phyloP scores from a whole-genome alignment of 1,139 yeast genomes.

The Blastobotrys raffinosifermentans region DNA sequence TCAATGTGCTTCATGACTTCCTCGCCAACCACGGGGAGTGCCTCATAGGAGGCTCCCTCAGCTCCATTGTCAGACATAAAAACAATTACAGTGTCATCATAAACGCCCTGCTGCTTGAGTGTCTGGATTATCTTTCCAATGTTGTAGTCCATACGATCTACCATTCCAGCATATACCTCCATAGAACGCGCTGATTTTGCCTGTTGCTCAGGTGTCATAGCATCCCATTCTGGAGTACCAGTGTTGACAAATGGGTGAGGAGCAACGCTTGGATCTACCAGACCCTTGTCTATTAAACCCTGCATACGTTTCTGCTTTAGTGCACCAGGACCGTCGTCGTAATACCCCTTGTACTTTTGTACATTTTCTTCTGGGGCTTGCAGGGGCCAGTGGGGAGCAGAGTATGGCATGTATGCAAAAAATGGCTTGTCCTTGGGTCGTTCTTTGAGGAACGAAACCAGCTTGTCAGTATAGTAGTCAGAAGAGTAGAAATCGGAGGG shows the following conservation, averaged over 20 bases:
- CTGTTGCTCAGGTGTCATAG: slow-evolving; percentile 36
- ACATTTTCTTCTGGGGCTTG: slow-evolving; percentile 48
- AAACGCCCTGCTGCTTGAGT: slow-evolving; percentile 38
- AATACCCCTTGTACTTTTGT: slow-evolving; percentile 44
- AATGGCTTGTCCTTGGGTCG: slow-evolving; percentile 37
- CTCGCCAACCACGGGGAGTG: slow-evolving; percentile 40
- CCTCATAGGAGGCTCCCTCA: slow-evolving; percentile 53
- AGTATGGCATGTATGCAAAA: slow-evolving; percentile 47
- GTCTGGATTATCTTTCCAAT: slow-evolving; percentile 43
- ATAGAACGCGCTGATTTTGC: slow-evolving; percentile 40
- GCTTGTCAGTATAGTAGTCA: slow-evolving; percentile 41
- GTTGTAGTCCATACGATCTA: slow-evolving; percentile 46
- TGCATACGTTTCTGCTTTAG: slow-evolving; percentile 39
- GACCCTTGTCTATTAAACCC: slow-evolving; percentile 40
- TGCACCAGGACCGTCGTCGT: slow-evolving; percentile 45
- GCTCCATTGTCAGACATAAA: slow-evolving; percentile 61
- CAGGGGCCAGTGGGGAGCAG: slow-evolving; percentile 61
- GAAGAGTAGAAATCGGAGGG: slow-evolving; percentile 48
- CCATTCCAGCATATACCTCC: slow-evolving; percentile 59
- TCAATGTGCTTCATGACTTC: slow-evolving; percentile 29
- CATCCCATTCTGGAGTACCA: slow-evolving; percentile 40
- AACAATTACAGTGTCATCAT: slow-evolving; percentile 48
- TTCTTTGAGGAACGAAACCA: slow-evolving; percentile 35
- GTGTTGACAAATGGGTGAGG: slow-evolving; percentile 45
- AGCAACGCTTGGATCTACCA: slow-evolving; percentile 39